Conservation (phyloP, 257 asterid species). For the Striga asiatica region DNA sequence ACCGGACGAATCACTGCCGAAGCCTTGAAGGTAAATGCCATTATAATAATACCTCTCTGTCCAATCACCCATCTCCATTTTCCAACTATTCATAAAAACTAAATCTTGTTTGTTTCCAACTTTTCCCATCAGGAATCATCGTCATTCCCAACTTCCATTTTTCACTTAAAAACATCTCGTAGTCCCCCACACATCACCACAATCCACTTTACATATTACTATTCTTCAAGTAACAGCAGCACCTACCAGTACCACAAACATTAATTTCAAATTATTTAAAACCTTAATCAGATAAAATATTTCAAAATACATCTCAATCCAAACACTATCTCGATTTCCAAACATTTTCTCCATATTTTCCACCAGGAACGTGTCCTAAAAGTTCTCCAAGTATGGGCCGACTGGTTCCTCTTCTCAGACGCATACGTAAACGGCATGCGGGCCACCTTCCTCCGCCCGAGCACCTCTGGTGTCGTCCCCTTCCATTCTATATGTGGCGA, state of each 20-base stretch:
- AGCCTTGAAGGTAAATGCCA: slow-evolving; percentile 59
- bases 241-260: too few species aligned
- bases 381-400: slow-evolving; percentile 79
- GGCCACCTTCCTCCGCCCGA: slow-evolving; percentile 65
- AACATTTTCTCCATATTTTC: too few species aligned
- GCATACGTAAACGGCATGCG: slow-evolving; percentile 63
- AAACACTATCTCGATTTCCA: slow-evolving; percentile 1
- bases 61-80: neutral
- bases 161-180: too few species aligned
- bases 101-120: too few species aligned
- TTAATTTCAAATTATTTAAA: too few species aligned
- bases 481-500: slow-evolving; percentile 71
- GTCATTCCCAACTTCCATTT: too few species aligned
- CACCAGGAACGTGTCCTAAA: slow-evolving; percentile 67
- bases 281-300: too few species aligned
- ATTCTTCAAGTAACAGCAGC: too few species aligned
- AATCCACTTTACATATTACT: too few species aligned
- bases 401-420: slow-evolving; percentile 71
- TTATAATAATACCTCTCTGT: neutral
- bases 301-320: neutral
- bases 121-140: too few species aligned
- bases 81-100: too few species aligned
- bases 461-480: slow-evolving; percentile 51
- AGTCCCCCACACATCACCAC: too few species aligned
- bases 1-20: slow-evolving; percentile 81